Percentiles rank a stretch among this genome's conserved stretches.
Evolutionary conservation across 164 flowering plant species (phyloP).

Genomic region (Cinnamomum micranthum): DNA sequence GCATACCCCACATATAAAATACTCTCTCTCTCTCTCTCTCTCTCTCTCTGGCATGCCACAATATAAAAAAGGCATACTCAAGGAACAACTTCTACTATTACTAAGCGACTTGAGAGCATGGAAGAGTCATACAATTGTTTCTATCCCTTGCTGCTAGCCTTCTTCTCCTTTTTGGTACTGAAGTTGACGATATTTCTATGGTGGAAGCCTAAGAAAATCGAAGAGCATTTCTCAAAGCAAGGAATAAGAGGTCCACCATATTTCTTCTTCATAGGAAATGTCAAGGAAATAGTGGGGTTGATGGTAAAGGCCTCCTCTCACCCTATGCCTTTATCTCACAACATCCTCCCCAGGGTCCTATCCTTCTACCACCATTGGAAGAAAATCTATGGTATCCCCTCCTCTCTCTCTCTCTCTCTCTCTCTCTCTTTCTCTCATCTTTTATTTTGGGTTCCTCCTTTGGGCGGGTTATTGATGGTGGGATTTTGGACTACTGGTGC

Average conservation of each 20-base stretch:
- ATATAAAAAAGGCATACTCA: conserved; percentile 8
- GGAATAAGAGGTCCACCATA: conserved; percentile 96
- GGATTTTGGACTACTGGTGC: too few species aligned
- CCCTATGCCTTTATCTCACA: conserved; percentile 86
- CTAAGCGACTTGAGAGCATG: conserved; percentile 6
- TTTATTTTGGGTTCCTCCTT: neutral
- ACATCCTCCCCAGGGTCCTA: conserved; percentile 91
- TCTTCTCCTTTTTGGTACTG: conserved; percentile 26
- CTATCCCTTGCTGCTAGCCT: conserved; percentile 13
- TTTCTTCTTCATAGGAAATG: conserved; percentile 84
- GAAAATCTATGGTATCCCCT: conserved; percentile 79
- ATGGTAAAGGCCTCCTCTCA: conserved; percentile 76
- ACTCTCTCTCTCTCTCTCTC: conserved; percentile 13
- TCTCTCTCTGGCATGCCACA: conserved; percentile 18
- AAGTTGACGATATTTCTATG: conserved; percentile 50
- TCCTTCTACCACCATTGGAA: conserved; percentile 98
- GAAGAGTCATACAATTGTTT: conserved; percentile 8
- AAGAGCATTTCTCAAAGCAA: conserved; percentile 79
- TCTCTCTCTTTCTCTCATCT: conserved; percentile 7
- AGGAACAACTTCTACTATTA: neutral
- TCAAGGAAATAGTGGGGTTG: conserved; percentile 69
- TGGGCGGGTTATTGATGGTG: neutral
- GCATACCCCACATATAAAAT: conserved; percentile 21
- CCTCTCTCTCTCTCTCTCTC: conserved; percentile 3
- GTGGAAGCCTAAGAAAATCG: conserved; percentile 85